phyloP scores from a whole-genome alignment of 2,329 filamentous ascomycete species.

The Calonectria multiphialidica region DNA sequence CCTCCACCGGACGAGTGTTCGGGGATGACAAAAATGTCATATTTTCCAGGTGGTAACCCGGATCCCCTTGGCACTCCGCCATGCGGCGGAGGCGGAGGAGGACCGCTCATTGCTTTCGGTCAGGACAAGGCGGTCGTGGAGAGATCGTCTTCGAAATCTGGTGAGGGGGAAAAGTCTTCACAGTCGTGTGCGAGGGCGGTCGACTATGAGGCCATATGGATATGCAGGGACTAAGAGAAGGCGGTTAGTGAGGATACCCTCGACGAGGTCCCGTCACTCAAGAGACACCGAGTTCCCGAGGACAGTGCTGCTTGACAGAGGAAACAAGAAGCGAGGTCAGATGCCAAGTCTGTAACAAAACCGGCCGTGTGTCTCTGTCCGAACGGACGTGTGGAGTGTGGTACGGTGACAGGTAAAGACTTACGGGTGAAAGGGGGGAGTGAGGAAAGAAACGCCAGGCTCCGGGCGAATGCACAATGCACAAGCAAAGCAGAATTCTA shows the following conservation, averaged over 20 bases:
- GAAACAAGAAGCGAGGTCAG: constrained; percentile 1
- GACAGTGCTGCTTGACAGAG: neutral
- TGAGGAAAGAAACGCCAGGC: constrained; percentile 45
- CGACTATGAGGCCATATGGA: constrained; percentile 48
- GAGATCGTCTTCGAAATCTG: constrained; percentile 14
- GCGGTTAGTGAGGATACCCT: constrained; percentile 29
- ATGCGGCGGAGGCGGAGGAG: constrained; percentile 88
- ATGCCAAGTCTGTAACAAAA: neutral
- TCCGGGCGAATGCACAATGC: constrained; percentile 40
- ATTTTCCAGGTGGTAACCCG: constrained; percentile 87
- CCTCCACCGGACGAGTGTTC: constrained; percentile 90
- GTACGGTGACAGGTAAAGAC: constrained; percentile 35
- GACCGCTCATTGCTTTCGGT: constrained; percentile 62
- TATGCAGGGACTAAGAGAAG: constrained; percentile 28
- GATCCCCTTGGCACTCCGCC: constrained; percentile 79
- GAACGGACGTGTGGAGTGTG: constrained; percentile 22
- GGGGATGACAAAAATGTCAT: constrained; percentile 97
- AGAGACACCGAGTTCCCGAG: neutral
- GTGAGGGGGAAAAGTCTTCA: constrained; percentile 8
- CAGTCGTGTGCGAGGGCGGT: constrained; percentile 32
- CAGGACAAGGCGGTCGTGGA: constrained; percentile 32
- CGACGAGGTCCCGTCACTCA: neutral
- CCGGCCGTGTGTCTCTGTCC: neutral
- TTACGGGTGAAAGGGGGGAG: constrained; percentile 40
- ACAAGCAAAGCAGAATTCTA: constrained; percentile 30